phyloP scores from a whole-genome alignment of 2,329 filamentous ascomycete species.

The Dendryphion nanum region DNA sequence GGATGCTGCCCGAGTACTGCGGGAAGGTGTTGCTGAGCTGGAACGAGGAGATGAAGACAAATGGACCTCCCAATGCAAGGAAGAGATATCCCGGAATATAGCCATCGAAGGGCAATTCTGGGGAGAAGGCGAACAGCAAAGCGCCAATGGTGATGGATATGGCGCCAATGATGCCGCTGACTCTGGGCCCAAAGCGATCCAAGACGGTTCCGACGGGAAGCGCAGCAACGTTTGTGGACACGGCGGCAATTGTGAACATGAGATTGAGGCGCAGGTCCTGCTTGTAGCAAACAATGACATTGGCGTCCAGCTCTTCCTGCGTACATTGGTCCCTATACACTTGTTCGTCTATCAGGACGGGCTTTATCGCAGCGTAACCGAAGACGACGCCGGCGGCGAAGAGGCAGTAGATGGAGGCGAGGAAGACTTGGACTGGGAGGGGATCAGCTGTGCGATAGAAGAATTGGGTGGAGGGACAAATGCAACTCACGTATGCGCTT shows the following conservation, averaged over 20 bases:
- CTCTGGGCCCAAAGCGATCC: slow-evolving; percentile 75
- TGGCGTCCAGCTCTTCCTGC: slow-evolving; percentile 32
- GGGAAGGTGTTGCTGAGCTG: slow-evolving; percentile 53
- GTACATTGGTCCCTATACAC: slow-evolving; percentile 39
- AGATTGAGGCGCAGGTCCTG: slow-evolving; percentile 64
- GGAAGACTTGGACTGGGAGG: slow-evolving; percentile 68
- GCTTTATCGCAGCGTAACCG: slow-evolving; percentile 43
- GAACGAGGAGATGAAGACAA: slow-evolving; percentile 52
- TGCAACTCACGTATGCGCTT: slow-evolving; percentile 51
- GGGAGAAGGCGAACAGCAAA: slow-evolving; percentile 68
- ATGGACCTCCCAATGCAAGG: slow-evolving; percentile 50
- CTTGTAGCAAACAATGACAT: slow-evolving; percentile 37
- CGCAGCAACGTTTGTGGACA: slow-evolving; percentile 83
- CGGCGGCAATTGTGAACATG: slow-evolving; percentile 89
- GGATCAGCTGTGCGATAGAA: no score
- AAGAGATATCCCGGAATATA: slow-evolving; percentile 52
- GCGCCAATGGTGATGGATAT: slow-evolving; percentile 69
- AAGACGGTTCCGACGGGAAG: slow-evolving; percentile 82
- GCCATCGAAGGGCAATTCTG: slow-evolving; percentile 67
- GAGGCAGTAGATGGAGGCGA: slow-evolving; percentile 70
- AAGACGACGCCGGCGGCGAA: slow-evolving; percentile 63
- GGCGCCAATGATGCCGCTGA: slow-evolving; percentile 71
- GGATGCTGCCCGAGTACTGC: slow-evolving; percentile 49
- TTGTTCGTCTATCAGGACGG: slow-evolving; percentile 36
- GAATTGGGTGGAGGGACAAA: no score